A percentile compares a stretch with the other conserved stretches of the same genome.
Evolutionary conservation across 2,329 filamentous ascomycete species (phyloP).

Genomic region (Colletotrichum acutatum): DNA sequence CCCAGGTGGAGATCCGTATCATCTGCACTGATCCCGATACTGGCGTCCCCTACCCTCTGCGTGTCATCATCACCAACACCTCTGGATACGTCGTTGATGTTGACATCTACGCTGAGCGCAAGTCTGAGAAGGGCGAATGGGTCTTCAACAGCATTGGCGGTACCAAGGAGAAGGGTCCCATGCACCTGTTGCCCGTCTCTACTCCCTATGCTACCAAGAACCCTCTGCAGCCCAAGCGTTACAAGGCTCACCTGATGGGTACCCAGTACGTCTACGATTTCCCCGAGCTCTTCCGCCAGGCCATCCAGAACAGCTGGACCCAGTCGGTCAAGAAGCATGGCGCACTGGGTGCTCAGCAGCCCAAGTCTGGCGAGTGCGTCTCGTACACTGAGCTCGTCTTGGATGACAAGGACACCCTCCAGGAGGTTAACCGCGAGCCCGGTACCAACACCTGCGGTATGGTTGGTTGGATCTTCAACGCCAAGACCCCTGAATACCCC

Average conservation of each 20-base stretch:
- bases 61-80: slow-evolving; percentile 97
- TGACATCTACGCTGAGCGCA: slow-evolving; percentile 96
- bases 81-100: slow-evolving; percentile 98
- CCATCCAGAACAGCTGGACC: slow-evolving; percentile 94
- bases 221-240: slow-evolving; percentile 97
- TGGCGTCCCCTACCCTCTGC: slow-evolving; percentile 87
- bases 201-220: slow-evolving; percentile 98
- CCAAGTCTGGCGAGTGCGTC: slow-evolving; percentile 88
- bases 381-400: slow-evolving; percentile 94
- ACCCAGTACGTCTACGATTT: slow-evolving; percentile 99
- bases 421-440: slow-evolving; percentile 93
- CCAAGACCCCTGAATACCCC: slow-evolving; percentile 95
- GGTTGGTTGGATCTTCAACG: slow-evolving; percentile 97
- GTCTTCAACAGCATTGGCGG: slow-evolving; percentile 98
- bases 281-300: slow-evolving; percentile 98
- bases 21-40: slow-evolving; percentile 92
- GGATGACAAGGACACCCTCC: slow-evolving; percentile 90
- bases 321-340: slow-evolving; percentile 80
- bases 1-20: slow-evolving; percentile 97
- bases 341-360: slow-evolving; percentile 81
- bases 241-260: slow-evolving; percentile 99
- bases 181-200: slow-evolving; percentile 91
- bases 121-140: slow-evolving; percentile 98
- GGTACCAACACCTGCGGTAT: slow-evolving; percentile 97
- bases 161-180: slow-evolving; percentile 92